phyloP scores from a whole-genome alignment of 2,329 filamentous ascomycete genomes.

The Cladosporium velox region DNA sequence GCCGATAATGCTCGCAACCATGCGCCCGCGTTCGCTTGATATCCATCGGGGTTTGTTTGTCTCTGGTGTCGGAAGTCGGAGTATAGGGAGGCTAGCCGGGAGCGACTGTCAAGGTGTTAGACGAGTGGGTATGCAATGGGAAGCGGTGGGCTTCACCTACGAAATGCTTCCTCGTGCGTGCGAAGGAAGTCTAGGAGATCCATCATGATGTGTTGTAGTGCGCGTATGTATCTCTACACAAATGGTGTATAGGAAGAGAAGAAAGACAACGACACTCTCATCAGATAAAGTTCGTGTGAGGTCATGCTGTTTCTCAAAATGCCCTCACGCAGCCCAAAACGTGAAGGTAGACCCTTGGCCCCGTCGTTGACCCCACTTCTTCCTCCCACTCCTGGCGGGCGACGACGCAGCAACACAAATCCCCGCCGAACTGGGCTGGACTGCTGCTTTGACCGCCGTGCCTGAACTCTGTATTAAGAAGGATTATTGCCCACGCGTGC shows the following conservation, averaged over 20 bases:
- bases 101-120: slow-evolving; percentile 49
- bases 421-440: background rate
- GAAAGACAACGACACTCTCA: background rate
- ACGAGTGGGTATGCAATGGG: slow-evolving; percentile 8
- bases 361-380: background rate
- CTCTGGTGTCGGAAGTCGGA: slow-evolving; percentile 78
- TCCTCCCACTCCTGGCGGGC: background rate
- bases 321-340: background rate
- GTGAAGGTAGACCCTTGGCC: background rate
- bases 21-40: slow-evolving; percentile 73
- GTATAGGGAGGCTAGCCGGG: slow-evolving; percentile 81
- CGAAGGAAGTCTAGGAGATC: slow-evolving; percentile 64
- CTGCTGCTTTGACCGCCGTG: background rate
- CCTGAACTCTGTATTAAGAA: background rate
- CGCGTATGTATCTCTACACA: background rate
- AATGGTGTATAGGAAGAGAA: background rate
- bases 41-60: slow-evolving; percentile 81
- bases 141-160: slow-evolving; percentile 41
- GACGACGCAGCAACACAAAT: background rate
- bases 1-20: slow-evolving; percentile 76
- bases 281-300: slow-evolving; percentile 1
- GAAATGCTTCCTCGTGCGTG: slow-evolving; percentile 52
- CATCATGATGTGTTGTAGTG: slow-evolving; percentile 24
- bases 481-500: background rate
- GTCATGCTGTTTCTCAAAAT: slow-evolving; percentile 12